Conservation (phyloP, 2,329 filamentous ascomycete species). For the Colletotrichum ledebouriae region DNA sequence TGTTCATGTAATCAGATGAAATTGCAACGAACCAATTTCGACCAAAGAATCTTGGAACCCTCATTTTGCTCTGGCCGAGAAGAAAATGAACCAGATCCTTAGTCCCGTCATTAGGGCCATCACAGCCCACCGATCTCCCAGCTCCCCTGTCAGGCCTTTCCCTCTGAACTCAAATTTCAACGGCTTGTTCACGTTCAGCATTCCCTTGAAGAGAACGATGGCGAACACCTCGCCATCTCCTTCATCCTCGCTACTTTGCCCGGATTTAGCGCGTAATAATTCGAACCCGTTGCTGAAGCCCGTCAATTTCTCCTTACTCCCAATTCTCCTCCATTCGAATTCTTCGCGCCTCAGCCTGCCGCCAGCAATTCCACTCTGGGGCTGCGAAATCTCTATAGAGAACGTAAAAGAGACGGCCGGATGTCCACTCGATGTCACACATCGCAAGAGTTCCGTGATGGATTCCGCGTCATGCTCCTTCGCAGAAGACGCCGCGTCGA, state of each 20-base stretch:
- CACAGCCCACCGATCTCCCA: not conserved
- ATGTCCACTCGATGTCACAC: not conserved
- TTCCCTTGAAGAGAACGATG: not conserved
- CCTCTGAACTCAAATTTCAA: conserved; percentile 1
- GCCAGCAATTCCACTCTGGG: not conserved
- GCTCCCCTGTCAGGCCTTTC: not conserved
- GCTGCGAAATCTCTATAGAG: not conserved
- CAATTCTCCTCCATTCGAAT: not conserved
- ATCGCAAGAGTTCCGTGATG: not conserved
- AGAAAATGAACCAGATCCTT: conserved; percentile 5
- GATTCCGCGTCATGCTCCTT: not conserved
- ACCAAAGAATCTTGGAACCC: not conserved
- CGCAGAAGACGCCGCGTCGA: not conserved
- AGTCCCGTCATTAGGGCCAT: not conserved
- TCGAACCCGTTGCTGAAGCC: conserved; percentile 6
- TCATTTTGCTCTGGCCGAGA: not conserved
- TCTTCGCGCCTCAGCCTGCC: not conserved
- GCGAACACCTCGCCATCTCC: not conserved
- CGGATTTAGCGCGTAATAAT: not conserved
- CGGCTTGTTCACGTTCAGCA: conserved; percentile 1
- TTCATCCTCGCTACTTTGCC: not conserved
- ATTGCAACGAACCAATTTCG: not conserved
- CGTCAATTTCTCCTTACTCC: not conserved
- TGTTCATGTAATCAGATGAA: not conserved
- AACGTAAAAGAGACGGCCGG: not conserved